A percentile compares a stretch with the other conserved stretches of the same genome.
Evolutionary conservation across 2,329 filamentous ascomycete genomes (phyloP).

Genomic region (Biscogniauxia mediterranea): DNA sequence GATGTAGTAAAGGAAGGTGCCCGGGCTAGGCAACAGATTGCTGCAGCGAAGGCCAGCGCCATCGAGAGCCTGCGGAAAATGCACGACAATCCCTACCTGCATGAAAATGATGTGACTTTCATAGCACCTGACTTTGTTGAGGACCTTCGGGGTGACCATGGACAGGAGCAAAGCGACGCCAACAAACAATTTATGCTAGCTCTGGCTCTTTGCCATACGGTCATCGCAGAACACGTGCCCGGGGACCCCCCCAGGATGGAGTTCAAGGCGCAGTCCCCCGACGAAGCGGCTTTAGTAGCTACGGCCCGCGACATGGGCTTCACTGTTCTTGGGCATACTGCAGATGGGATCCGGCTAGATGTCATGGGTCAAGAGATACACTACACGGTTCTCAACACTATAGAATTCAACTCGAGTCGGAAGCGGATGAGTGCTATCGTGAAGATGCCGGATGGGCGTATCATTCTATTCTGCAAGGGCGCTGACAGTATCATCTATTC

Average conservation of each 20-base stretch:
- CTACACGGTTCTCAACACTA: slow-evolving; percentile 86
- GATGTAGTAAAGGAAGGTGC: slow-evolving; percentile 80
- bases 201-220: slow-evolving; percentile 92
- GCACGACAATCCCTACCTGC: slow-evolving; percentile 86
- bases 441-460: slow-evolving; percentile 85
- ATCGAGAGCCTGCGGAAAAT: slow-evolving; percentile 70
- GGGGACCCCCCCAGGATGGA: slow-evolving; percentile 89
- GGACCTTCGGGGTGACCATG: slow-evolving; percentile 76
- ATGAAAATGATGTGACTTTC: slow-evolving; percentile 88
- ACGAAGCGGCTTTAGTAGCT: slow-evolving; percentile 90
- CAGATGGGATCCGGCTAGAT: slow-evolving; percentile 81
- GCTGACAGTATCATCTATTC: slow-evolving; percentile 98
- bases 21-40: slow-evolving; percentile 74
- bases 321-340: slow-evolving; percentile 78
- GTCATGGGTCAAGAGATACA: slow-evolving; percentile 81
- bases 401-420: slow-evolving; percentile 95
- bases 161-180: slow-evolving; percentile 71
- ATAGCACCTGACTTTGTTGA: slow-evolving; percentile 85
- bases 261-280: slow-evolving; percentile 96
- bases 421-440: slow-evolving; percentile 99
- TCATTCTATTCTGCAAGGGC: slow-evolving; percentile 93
- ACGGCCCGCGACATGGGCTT: slow-evolving; percentile 96
- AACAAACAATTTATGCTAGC: slow-evolving; percentile 93
- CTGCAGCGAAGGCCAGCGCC: slow-evolving; percentile 70
- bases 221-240: slow-evolving; percentile 85